These are phyloP conservation scores for Phytophthora pistaciae DNA, from an alignment of 352 stramenopile genomes.

Conservation along the genomic window DNA sequence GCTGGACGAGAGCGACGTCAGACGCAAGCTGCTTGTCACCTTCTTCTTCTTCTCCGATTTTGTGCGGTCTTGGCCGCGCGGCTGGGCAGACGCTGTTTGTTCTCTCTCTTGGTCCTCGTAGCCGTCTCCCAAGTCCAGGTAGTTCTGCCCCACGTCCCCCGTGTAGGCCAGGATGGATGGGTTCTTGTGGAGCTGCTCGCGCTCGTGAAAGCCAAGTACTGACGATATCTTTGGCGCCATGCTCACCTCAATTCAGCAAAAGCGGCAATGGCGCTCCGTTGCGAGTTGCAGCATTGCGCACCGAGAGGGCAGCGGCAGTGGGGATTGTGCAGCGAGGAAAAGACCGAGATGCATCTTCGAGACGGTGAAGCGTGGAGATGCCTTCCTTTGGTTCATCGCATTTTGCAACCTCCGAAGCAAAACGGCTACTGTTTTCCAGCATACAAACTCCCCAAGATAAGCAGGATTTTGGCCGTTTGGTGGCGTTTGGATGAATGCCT, in stretches of 20 bases:
- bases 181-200: constrained; percentile 34
- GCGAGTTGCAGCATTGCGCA: background rate
- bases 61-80: background rate
- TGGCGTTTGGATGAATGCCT: background rate
- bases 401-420: constrained; percentile 18
- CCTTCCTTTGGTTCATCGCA: constrained; percentile 9
- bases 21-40: constrained; percentile 7
- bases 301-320: background rate
- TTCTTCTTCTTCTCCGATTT: constrained; percentile 9
- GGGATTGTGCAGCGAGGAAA: constrained; percentile 15
- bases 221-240: constrained; percentile 38
- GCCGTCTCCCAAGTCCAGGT: constrained; percentile 28
- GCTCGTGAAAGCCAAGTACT: constrained; percentile 28
- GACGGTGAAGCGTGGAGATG: constrained; percentile 6
- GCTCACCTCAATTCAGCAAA: constrained; percentile 20
- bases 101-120: constrained; percentile 18
- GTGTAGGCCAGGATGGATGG: constrained; percentile 37
- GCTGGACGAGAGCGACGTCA: constrained; percentile 32
- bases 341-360: constrained; percentile 14
- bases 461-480: background rate
- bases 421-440: background rate
- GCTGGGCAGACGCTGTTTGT: background rate
- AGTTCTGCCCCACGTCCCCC: constrained; percentile 35
- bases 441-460: background rate
- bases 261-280: constrained; percentile 14